phyloP scores from a whole-genome alignment of 2,329 filamentous ascomycete species.

The Coniochaeta sp. region DNA sequence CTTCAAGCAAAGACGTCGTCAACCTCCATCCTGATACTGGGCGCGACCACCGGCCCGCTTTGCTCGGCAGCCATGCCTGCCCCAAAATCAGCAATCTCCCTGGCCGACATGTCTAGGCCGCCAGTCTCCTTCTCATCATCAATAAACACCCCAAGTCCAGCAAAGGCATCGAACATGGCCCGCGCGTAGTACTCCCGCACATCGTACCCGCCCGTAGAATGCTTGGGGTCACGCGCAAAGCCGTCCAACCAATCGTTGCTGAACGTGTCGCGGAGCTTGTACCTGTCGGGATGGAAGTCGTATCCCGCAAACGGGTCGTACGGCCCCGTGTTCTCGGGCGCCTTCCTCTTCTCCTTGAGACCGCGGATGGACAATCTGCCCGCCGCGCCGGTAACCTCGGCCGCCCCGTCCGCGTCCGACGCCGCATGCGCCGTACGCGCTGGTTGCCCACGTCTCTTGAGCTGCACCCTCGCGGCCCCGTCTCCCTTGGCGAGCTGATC shows the following conservation, averaged over 20 bases:
- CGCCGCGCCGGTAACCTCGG: slow-evolving; percentile 15
- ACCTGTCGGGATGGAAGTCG: slow-evolving; percentile 60
- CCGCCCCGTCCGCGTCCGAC: background rate
- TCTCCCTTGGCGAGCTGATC: slow-evolving; percentile 54
- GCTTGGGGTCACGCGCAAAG: slow-evolving; percentile 56
- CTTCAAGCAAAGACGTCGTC: slow-evolving; percentile 35
- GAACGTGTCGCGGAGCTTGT: slow-evolving; percentile 51
- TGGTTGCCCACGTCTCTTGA: slow-evolving; percentile 64
- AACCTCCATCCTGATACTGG: slow-evolving; percentile 35
- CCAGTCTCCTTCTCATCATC: slow-evolving; percentile 60
- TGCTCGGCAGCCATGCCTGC: slow-evolving; percentile 21
- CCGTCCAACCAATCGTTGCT: slow-evolving; percentile 51
- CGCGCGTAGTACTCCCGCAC: slow-evolving; percentile 74
- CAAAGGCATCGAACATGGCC: slow-evolving; percentile 82
- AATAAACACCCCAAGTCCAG: slow-evolving; percentile 80
- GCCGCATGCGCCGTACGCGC: slow-evolving; percentile 14
- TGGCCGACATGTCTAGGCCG: slow-evolving; percentile 22
- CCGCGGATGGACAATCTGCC: slow-evolving; percentile 63
- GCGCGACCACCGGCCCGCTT: slow-evolving; percentile 12
- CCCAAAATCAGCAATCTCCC: slow-evolving; percentile 25
- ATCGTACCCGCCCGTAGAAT: slow-evolving; percentile 75
- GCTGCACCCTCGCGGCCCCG: slow-evolving; percentile 56
- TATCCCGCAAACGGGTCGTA: slow-evolving; percentile 87
- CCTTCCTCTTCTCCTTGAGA: slow-evolving; percentile 55
- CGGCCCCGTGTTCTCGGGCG: slow-evolving; percentile 49